Conservation (phyloP, 768 basidiomycete species). For the Russula sp. region DNA sequence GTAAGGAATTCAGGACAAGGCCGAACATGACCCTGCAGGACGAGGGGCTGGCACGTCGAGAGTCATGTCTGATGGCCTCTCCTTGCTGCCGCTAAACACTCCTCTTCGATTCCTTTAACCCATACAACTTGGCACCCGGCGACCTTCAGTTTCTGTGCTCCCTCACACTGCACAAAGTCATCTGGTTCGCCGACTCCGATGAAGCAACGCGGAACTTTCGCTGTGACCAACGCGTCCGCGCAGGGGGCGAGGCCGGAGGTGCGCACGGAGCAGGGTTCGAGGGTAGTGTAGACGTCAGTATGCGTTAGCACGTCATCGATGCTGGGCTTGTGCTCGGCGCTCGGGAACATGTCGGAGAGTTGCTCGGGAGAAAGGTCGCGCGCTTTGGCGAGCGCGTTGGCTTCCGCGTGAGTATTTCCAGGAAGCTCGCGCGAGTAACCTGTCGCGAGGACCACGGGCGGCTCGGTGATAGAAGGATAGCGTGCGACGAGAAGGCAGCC, state of each 20-base stretch:
- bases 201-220: constrained; percentile 66
- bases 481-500: constrained; percentile 68
- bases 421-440: constrained; percentile 88
- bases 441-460: constrained; percentile 56
- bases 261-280: constrained; percentile 92
- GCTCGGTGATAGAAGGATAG: constrained; percentile 34
- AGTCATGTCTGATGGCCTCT: constrained; percentile 36
- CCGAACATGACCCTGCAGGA: background rate
- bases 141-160: constrained; percentile 62
- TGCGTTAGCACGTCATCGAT: constrained; percentile 48
- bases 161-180: constrained; percentile 93
- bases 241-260: constrained; percentile 86
- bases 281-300: constrained; percentile 85
- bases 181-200: constrained; percentile 88
- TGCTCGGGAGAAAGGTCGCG: constrained; percentile 38
- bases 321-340: constrained; percentile 29
- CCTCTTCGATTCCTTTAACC: constrained; percentile 64
- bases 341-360: constrained; percentile 42
- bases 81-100: constrained; percentile 78
- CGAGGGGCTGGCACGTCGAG: background rate
- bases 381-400: constrained; percentile 81
- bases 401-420: constrained; percentile 97
- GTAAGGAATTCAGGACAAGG: background rate
- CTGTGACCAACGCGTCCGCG: constrained; percentile 72
- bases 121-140: constrained; percentile 75